A percentile compares a stretch with the other conserved stretches of the same genome.
Evolutionary conservation across 1,284 basidiomycete genomes (phyloP).

Genomic region (Leccinum pallidistipes): DNA sequence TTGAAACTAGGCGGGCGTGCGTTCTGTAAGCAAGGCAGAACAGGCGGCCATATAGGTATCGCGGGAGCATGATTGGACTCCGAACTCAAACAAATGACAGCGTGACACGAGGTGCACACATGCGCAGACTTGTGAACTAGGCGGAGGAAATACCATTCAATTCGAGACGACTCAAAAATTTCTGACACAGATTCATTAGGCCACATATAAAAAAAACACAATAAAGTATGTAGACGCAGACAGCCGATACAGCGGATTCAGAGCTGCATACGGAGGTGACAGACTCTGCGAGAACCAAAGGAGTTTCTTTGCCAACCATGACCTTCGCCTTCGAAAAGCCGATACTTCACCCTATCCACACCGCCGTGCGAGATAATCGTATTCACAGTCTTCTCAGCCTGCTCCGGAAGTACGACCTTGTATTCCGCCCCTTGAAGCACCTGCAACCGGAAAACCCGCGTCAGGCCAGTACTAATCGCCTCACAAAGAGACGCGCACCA

Average conservation of each 20-base stretch:
- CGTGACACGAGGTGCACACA: slow-evolving; percentile 3
- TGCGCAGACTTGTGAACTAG: too few species aligned
- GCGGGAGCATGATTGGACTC: slow-evolving; percentile 6
- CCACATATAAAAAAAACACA: too few species aligned
- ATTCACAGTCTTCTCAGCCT: slow-evolving; percentile 49
- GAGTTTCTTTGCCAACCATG: slow-evolving; percentile 58
- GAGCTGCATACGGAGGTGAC: too few species aligned
- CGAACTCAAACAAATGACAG: too few species aligned
- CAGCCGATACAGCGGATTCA: too few species aligned
- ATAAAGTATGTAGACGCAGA: too few species aligned
- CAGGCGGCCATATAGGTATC: background rate
- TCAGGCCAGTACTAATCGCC: background rate
- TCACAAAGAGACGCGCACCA: slow-evolving; percentile 15
- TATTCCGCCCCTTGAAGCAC: slow-evolving; percentile 53
- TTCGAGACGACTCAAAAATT: too few species aligned
- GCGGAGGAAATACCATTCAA: too few species aligned
- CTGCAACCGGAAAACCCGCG: slow-evolving; percentile 22
- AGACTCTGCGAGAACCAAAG: too few species aligned
- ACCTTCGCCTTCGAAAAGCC: slow-evolving; percentile 52
- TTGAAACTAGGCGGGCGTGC: too few species aligned
- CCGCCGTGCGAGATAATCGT: slow-evolving; percentile 37
- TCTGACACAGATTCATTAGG: too few species aligned
- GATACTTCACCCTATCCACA: slow-evolving; percentile 46
- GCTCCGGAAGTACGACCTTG: slow-evolving; percentile 51
- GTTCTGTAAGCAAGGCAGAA: too few species aligned